Base-by-base conservation (phyloP, 2,329 filamentous ascomycete species). In the Exophiala calicioides region DNA sequence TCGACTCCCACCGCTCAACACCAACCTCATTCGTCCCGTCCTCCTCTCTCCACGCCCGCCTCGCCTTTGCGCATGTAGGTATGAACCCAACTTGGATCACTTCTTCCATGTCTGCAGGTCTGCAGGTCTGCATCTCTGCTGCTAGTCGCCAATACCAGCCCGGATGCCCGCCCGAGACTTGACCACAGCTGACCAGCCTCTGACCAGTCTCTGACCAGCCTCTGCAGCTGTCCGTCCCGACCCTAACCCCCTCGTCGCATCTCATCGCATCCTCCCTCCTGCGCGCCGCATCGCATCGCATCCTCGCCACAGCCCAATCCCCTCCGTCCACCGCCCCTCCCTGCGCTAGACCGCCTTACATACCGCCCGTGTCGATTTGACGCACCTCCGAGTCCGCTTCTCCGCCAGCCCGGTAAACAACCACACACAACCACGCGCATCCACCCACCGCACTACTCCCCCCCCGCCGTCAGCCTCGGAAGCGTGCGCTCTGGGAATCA, bases 221-320 rank as follows among this genome's bases (percentile, higher is more conserved):
- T 44, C 51, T 47, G 52, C 52, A 55, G 52, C 52, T 55, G 47
- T 52, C 52, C 52, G 52, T 47, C 31, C 48, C 47, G 50, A 31
- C 41, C 50, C n/a, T n/a, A n/a, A n/a, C n/a, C n/a, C n/a, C n/a
- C 45, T 53, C 48, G 43, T 51, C 48, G 38, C 29, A 31, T 42
- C 29, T 23, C 46, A 36, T 33, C 8, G 6, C 44, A 36, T 23
- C 23, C 46, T 39, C 36, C n/a, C n/a, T n/a, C n/a, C n/a, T n/a
- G 19, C 26, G 24, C 24, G 24, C 24, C n/a, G 34, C 42, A 47
- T 41, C 8, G 43, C 48, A 51, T 47, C 44, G 26, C 37, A 32
- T 43, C 44, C n/a, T n/a, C n/a, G n/a, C n/a, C n/a, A n/a, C n/a
- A n/a, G n/a, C n/a, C n/a, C n/a, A n/a, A n/a, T n/a, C n/a, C n/a